phyloP scores from a whole-genome alignment of 108 stramenopile species.

The Pseudonitzschia multistriata region DNA sequence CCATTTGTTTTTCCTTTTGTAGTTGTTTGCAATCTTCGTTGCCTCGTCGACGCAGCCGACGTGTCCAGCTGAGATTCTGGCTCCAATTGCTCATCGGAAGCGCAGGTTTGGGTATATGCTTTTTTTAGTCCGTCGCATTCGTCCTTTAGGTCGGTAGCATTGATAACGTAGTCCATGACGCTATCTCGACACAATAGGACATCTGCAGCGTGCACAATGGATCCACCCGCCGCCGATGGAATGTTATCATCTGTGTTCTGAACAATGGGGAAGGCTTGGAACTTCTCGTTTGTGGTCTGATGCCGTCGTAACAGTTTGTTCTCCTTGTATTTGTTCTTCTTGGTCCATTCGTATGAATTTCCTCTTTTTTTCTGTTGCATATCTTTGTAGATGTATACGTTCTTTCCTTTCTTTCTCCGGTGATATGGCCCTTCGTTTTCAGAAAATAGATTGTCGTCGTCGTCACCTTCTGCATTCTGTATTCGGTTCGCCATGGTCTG shows the following conservation, averaged over 20 bases:
- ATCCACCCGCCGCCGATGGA: conserved; percentile 22
- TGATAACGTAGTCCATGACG: conserved; percentile 81
- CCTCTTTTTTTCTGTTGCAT: not conserved
- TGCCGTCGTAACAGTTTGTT: not conserved
- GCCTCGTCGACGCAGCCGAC: not conserved
- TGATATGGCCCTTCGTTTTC: not conserved
- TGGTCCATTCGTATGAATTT: not conserved
- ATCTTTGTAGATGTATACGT: too few relatives aligned
- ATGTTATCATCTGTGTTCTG: conserved; percentile 25
- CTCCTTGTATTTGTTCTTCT: not conserved
- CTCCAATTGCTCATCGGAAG: conserved; percentile 14
- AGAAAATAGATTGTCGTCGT: not conserved
- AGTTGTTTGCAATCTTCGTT: not conserved
- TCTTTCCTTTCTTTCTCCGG: not conserved
- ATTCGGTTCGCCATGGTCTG: not conserved
- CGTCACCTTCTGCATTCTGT: not conserved
- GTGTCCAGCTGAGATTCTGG: conserved; percentile 1
- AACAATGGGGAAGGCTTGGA: not conserved
- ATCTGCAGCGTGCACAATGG: conserved; percentile 45
- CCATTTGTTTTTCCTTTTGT: conserved; percentile 2
- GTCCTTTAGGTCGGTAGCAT: conserved; percentile 83
- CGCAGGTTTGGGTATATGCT: conserved; percentile 81
- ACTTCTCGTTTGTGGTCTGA: not conserved
- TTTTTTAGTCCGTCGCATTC: conserved; percentile 85
- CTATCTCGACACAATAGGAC: conserved; percentile 67